Evolutionary conservation across 148 eudicot species (phyloP).

Genomic region (Linanthus parryae): DNA sequence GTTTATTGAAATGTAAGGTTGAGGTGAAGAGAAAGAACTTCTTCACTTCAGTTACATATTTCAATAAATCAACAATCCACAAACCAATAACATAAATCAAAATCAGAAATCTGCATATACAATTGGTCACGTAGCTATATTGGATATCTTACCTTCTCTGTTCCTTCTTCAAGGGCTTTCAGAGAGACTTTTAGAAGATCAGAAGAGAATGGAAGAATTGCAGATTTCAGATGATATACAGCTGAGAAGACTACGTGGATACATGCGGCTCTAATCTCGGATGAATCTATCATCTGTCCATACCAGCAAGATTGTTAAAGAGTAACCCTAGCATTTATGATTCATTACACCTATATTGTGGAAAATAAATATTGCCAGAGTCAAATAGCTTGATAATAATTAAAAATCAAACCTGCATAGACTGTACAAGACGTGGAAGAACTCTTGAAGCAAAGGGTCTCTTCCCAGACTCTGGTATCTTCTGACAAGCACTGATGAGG

Average conservation of each 20-base stretch:
- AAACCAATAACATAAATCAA: too few relatives aligned
- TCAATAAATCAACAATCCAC: too few relatives aligned
- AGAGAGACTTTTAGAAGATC: slow-evolving; percentile 47
- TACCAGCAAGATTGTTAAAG: slow-evolving; percentile 1
- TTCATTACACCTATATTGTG: too few relatives aligned
- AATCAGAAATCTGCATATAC: too few relatives aligned
- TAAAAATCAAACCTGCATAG: slow-evolving; percentile 32
- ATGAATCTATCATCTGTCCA: slow-evolving; percentile 29
- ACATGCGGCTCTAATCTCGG: slow-evolving; percentile 64
- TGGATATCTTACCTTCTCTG: slow-evolving; percentile 38
- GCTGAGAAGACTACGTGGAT: slow-evolving; percentile 64
- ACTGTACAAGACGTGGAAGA: slow-evolving; percentile 44
- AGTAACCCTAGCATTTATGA: not conserved
- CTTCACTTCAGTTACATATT: too few relatives aligned
- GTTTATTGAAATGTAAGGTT: too few relatives aligned
- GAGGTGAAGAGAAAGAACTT: too few relatives aligned
- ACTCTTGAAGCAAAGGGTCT: slow-evolving; percentile 43
- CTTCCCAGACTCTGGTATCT: slow-evolving; percentile 52
- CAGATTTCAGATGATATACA: slow-evolving; percentile 53
- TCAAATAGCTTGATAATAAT: too few relatives aligned
- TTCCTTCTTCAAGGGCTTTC: slow-evolving; percentile 44
- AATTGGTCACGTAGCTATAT: not conserved
- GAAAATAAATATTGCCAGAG: too few relatives aligned
- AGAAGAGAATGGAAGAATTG: slow-evolving; percentile 40
- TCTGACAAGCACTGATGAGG: slow-evolving; percentile 76